These are phyloP conservation scores for Thuidium tamariscinum DNA, from an alignment of 225 moss, liverwort and hornwort genomes.

Conservation along the genomic window DNA sequence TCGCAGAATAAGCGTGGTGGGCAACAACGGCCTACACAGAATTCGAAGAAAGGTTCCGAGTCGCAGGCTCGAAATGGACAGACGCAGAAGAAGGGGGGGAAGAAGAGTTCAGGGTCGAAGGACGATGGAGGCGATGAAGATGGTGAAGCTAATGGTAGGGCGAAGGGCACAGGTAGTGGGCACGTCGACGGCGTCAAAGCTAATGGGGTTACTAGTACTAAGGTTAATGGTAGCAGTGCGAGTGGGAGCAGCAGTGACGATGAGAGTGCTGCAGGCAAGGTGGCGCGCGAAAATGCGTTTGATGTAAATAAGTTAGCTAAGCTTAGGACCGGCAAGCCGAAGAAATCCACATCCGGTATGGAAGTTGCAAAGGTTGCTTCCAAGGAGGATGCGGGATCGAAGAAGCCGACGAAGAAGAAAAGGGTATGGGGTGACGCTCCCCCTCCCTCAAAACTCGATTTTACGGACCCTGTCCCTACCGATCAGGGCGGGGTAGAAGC, in stretches of 20 bases:
- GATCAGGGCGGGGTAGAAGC: conserved; percentile 19
- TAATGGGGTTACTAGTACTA: conserved; percentile 37
- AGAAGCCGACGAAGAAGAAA: conserved; percentile 75
- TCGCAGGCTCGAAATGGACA: conserved; percentile 35
- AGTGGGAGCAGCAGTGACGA: conserved; percentile 88
- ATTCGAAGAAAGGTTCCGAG: conserved; percentile 49
- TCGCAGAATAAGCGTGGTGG: conserved; percentile 61
- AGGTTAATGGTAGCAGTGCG: conserved; percentile 28
- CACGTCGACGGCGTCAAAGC: conserved; percentile 35
- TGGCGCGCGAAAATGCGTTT: conserved; percentile 56
- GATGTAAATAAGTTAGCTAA: conserved; percentile 94
- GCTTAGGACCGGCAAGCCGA: conserved; percentile 49
- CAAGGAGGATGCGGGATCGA: conserved; percentile 65
- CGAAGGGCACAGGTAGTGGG: conserved; percentile 19
- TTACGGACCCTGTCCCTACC: conserved; percentile 40
- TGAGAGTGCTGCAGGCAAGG: conserved; percentile 44
- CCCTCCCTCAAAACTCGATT: conserved; percentile 83
- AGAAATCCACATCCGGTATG: conserved; percentile 37
- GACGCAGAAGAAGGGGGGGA: conserved; percentile 53
- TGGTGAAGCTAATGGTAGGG: conserved; percentile 34
- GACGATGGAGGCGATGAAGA: conserved; percentile 38
- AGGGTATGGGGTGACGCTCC: conserved; percentile 83
- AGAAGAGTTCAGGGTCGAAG: conserved; percentile 21
- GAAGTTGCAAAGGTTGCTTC: conserved; percentile 43
- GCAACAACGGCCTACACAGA: conserved; percentile 24